A percentile compares a stretch with the other conserved stretches of the same genome.
phyloP scores from a whole-genome alignment of 2,329 filamentous ascomycete species.

The Ustulina deusta region DNA sequence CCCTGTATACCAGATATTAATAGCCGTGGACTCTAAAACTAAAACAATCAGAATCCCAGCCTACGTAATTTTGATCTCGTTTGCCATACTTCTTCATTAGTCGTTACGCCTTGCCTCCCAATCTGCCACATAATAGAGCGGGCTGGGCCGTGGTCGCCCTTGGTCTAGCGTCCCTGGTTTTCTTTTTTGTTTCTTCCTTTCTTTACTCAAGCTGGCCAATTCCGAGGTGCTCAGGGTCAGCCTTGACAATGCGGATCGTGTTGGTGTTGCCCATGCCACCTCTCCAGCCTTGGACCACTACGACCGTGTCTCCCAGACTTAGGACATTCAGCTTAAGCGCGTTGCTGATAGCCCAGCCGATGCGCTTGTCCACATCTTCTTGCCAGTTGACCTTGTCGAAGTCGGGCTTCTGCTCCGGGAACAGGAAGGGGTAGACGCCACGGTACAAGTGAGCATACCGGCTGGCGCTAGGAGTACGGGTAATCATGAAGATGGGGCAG shows the following conservation, averaged over 20 bases:
- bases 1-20: conserved; percentile 30
- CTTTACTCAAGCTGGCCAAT: conserved; percentile 59
- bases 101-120: conserved; percentile 19
- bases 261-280: conserved; percentile 94
- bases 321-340: conserved; percentile 86
- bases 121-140: background rate
- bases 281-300: conserved; percentile 92
- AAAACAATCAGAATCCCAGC: conserved; percentile 11
- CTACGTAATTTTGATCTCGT: conserved; percentile 9
- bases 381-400: conserved; percentile 96
- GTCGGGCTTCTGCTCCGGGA: conserved; percentile 93
- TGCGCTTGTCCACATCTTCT: conserved; percentile 96
- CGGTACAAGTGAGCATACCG: conserved; percentile 96
- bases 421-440: conserved; percentile 97
- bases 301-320: conserved; percentile 77
- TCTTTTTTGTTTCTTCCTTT: background rate
- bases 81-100: conserved; percentile 26
- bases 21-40: conserved; percentile 24
- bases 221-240: conserved; percentile 69
- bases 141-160: background rate
- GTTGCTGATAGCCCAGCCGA: conserved; percentile 95
- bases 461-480: conserved; percentile 83
- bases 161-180: background rate
- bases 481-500: conserved; percentile 99
- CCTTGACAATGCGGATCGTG: conserved; percentile 75